Conservation (phyloP, 805 yeast species). For the Starmerella stigmatis region DNA sequence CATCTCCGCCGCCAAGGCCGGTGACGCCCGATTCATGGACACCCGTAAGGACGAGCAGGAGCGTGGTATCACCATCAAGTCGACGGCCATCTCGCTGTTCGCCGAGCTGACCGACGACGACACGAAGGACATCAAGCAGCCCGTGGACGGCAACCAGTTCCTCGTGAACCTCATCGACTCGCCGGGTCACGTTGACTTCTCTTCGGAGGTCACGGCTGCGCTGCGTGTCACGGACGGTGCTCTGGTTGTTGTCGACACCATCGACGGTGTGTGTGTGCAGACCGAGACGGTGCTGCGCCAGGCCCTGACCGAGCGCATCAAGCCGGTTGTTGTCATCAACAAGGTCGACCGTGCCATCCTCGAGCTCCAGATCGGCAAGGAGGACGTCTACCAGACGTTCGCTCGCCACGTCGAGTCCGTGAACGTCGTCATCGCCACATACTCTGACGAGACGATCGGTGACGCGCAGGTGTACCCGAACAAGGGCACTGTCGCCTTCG, state of each 20-base stretch:
- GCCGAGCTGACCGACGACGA: constrained; percentile 81
- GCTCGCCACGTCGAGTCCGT: constrained; percentile 99
- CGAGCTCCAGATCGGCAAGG: constrained; percentile 97
- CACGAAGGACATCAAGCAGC: constrained; percentile 77
- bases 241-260: constrained; percentile 96
- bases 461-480: constrained; percentile 98
- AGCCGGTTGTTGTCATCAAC: constrained; percentile 97
- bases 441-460: constrained; percentile 82
- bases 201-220: constrained; percentile 99
- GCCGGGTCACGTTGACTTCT: constrained; percentile 99
- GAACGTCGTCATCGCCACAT: constrained; percentile 94
- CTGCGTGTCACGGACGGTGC: constrained; percentile 99
- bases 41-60: constrained; percentile 99
- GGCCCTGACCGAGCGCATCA: constrained; percentile 97
- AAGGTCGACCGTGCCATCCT: constrained; percentile 99
- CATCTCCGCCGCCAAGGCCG: constrained; percentile 98
- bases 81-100: constrained; percentile 95
- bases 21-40: constrained; percentile 99
- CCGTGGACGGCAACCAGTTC: constrained; percentile 86
- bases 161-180: constrained; percentile 97
- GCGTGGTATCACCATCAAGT: constrained; percentile 99
- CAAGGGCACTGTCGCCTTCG: constrained; percentile 97
- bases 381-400: constrained; percentile 96
- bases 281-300: constrained; percentile 99
- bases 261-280: constrained; percentile 99